Percentiles rank a stretch among this genome's conserved stretches.
phyloP scores from a whole-genome alignment of 768 basidiomycete species.

The Chalciporus sphaerocephalus region DNA sequence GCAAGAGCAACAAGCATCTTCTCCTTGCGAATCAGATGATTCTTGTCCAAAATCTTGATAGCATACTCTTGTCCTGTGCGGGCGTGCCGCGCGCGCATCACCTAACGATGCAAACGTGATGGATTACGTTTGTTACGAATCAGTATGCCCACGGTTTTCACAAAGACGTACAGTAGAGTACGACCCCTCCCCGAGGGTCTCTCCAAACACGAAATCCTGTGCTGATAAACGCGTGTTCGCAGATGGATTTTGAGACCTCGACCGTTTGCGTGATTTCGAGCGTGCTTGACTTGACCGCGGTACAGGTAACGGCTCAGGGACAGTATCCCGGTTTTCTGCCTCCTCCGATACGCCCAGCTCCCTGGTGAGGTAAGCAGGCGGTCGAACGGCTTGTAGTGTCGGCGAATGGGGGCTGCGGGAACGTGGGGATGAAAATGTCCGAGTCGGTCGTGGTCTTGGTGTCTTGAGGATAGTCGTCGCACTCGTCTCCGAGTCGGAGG shows the following conservation, averaged over 20 bases:
- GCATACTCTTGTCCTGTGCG: conserved; percentile 64
- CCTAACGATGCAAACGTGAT: conserved; percentile 39
- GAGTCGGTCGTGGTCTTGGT: conserved; percentile 50
- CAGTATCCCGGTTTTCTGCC: conserved; percentile 13
- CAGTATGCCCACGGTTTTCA: conserved; percentile 6
- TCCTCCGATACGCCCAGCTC: conserved; percentile 45
- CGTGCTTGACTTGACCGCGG: conserved; percentile 25
- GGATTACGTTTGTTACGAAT: conserved; percentile 9
- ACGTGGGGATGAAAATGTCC: conserved; percentile 63
- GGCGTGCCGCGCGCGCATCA: conserved; percentile 50
- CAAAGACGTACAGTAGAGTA: conserved; percentile 65
- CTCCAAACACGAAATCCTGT: conserved; percentile 70
- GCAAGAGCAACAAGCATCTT: conserved; percentile 73
- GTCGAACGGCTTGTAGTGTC: conserved; percentile 30
- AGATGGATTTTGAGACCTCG: conserved; percentile 43
- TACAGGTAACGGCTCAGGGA: conserved; percentile 7
- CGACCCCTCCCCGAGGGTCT: conserved; percentile 75
- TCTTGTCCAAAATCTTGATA: conserved; percentile 81
- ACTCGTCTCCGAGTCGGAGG: conserved; percentile 51
- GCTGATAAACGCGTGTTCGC: conserved; percentile 43
- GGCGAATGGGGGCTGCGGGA: conserved; percentile 49
- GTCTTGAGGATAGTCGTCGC: conserved; percentile 38
- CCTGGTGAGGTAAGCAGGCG: conserved; percentile 54
- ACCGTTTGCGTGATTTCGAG: conserved; percentile 38
- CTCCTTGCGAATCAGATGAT: conserved; percentile 72